Evolutionary conservation across 352 stramenopile genomes (phyloP).

Genomic region (Globisporangium okanoganense): DNA sequence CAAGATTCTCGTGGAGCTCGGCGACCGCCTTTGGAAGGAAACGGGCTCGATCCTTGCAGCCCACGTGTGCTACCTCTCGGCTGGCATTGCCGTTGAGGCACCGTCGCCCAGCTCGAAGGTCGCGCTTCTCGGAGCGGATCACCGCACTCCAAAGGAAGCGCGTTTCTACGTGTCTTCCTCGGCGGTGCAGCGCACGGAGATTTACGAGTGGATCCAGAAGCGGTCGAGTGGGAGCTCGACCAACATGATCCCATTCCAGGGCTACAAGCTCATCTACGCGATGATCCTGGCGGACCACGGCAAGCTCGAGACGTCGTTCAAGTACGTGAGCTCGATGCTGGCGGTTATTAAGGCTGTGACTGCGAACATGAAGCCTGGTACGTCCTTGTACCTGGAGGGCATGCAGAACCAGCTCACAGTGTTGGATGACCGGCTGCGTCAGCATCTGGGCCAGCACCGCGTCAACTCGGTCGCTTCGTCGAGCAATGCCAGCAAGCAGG

Average conservation of each 20-base stretch:
- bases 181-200: slow-evolving; percentile 78
- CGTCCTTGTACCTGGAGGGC: slow-evolving; percentile 84
- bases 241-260: slow-evolving; percentile 83
- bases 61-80: slow-evolving; percentile 80
- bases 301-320: slow-evolving; percentile 80
- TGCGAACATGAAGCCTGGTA: slow-evolving; percentile 75
- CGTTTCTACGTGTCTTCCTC: slow-evolving; percentile 80
- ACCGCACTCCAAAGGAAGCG: slow-evolving; percentile 60
- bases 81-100: slow-evolving; percentile 65
- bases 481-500: slow-evolving; percentile 42
- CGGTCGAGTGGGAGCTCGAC: slow-evolving; percentile 41
- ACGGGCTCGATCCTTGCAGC: slow-evolving; percentile 55
- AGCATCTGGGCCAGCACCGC: slow-evolving; percentile 77
- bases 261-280: slow-evolving; percentile 88
- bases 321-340: slow-evolving; percentile 86
- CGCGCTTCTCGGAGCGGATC: slow-evolving; percentile 74
- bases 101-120: slow-evolving; percentile 75
- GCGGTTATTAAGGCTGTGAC: slow-evolving; percentile 68
- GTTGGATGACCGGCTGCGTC: slow-evolving; percentile 79
- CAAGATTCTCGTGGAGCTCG: slow-evolving; percentile 77
- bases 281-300: slow-evolving; percentile 83
- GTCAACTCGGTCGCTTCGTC: slow-evolving; percentile 57
- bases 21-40: slow-evolving; percentile 82
- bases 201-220: slow-evolving; percentile 84
- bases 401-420: slow-evolving; percentile 87